phyloP scores from a whole-genome alignment of 208 protist genomes.

The Angomonas deanei region DNA sequence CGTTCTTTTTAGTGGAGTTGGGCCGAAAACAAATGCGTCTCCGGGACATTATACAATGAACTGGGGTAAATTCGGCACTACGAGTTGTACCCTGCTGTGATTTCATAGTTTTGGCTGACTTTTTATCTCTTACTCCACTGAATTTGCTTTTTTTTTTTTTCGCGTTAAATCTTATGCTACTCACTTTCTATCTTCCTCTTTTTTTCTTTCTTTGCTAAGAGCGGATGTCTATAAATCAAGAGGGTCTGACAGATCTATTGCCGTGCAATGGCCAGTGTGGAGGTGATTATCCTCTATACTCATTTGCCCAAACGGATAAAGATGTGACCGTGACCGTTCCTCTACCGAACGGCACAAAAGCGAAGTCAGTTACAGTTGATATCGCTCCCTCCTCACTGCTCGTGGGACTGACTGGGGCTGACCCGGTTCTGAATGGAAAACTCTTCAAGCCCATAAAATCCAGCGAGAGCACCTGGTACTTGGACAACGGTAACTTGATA shows the following conservation, averaged over 20 bases:
- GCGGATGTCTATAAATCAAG: slow-evolving; percentile 17
- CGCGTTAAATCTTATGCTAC: background rate
- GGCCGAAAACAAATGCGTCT: slow-evolving; percentile 34
- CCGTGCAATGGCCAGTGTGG: slow-evolving; percentile 80
- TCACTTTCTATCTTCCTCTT: background rate
- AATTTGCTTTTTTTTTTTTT: background rate
- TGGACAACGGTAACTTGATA: slow-evolving; percentile 60
- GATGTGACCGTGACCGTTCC: slow-evolving; percentile 69
- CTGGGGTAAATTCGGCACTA: slow-evolving; percentile 54
- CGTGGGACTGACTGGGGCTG: slow-evolving; percentile 38
- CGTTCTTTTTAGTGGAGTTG: slow-evolving; percentile 58
- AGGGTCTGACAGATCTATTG: slow-evolving; percentile 59
- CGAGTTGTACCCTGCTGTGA: slow-evolving; percentile 19
- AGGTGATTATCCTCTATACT: slow-evolving; percentile 72
- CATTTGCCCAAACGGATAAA: slow-evolving; percentile 71
- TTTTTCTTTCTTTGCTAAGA: background rate
- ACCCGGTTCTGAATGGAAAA: slow-evolving; percentile 51
- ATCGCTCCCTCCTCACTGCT: slow-evolving; percentile 31
- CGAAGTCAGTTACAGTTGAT: slow-evolving; percentile 59
- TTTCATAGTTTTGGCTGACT: background rate
- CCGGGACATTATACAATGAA: slow-evolving; percentile 61
- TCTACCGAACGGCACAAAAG: slow-evolving; percentile 35
- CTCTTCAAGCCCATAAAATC: slow-evolving; percentile 78
- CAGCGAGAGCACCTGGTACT: slow-evolving; percentile 77
- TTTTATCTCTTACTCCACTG: slow-evolving; percentile 2